These are phyloP conservation scores for Apiospora sp. DNA, from an alignment of 2,329 filamentous ascomycete species.

Conservation along the genomic window DNA sequence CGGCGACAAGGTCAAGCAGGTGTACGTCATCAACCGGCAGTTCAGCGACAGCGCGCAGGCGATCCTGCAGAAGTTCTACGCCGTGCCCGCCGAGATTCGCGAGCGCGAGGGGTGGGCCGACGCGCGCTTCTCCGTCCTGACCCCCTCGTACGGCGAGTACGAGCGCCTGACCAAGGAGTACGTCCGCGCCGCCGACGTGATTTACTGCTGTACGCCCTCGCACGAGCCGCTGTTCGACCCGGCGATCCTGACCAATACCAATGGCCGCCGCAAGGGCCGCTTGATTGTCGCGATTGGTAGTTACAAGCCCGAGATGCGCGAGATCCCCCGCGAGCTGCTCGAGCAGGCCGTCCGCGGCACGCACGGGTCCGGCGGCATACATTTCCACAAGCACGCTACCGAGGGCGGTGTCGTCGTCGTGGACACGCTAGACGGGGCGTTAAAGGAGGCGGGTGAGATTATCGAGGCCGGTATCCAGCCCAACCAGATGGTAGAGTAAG, in stretches of 20 bases:
- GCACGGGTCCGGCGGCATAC: constrained; percentile 56
- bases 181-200: constrained; percentile 76
- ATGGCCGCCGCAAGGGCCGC: constrained; percentile 73
- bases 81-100: constrained; percentile 53
- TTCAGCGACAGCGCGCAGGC: constrained; percentile 66
- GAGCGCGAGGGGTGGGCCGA: constrained; percentile 67
- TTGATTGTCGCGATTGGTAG: constrained; percentile 78
- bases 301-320: constrained; percentile 77
- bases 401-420: constrained; percentile 75
- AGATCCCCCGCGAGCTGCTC: constrained; percentile 81
- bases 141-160: constrained; percentile 74
- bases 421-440: constrained; percentile 78
- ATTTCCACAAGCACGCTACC: constrained; percentile 71
- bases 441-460: constrained; percentile 87
- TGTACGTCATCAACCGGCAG: constrained; percentile 83
- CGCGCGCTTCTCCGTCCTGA: constrained; percentile 73
- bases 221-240: constrained; percentile 78
- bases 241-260: constrained; percentile 73
- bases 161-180: constrained; percentile 73
- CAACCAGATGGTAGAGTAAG: constrained; percentile 80
- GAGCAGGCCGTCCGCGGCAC: constrained; percentile 61
- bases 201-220: constrained; percentile 89
- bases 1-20: constrained; percentile 73
- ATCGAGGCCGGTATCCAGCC: constrained; percentile 78
- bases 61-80: constrained; percentile 58